These are phyloP conservation scores for Penstemon davidsonii DNA, from an alignment of 257 asterid species.

Conservation along the genomic window DNA sequence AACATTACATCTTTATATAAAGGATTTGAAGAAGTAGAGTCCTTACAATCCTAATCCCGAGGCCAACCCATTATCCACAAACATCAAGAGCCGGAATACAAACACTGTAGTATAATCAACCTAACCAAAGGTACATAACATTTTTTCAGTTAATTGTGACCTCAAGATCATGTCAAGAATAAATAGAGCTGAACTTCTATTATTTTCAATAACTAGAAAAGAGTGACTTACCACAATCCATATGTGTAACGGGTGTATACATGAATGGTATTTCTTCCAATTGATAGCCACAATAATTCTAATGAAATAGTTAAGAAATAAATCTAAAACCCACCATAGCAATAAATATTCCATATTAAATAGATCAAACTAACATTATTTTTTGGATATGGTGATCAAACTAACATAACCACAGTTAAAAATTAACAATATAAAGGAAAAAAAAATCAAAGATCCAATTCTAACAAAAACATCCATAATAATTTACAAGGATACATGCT, in stretches of 20 bases:
- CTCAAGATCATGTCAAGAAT: conserved; percentile 21
- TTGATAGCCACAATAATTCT: conserved; percentile 86
- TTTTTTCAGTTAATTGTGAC: background rate
- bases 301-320: conserved; percentile 42
- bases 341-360: conserved; percentile 8
- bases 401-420: conserved; percentile 1
- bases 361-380: background rate
- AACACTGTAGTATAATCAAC: conserved; percentile 87
- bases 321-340: conserved; percentile 17
- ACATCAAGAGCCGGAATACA: conserved; percentile 90
- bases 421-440: conserved; percentile 7
- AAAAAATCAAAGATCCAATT: background rate
- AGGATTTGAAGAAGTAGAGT: conserved; percentile 14
- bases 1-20: background rate
- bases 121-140: conserved; percentile 39
- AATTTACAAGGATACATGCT: conserved; percentile 78
- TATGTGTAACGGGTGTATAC: conserved; percentile 84
- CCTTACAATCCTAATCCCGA: conserved; percentile 99
- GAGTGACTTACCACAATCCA: conserved; percentile 84
- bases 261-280: conserved; percentile 80
- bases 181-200: background rate
- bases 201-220: conserved; percentile 2
- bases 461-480: conserved; percentile 16
- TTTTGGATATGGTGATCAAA: background rate
- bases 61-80: conserved; percentile 89